phyloP scores from a whole-genome alignment of 768 basidiomycete genomes.

The Trametes meyenii region DNA sequence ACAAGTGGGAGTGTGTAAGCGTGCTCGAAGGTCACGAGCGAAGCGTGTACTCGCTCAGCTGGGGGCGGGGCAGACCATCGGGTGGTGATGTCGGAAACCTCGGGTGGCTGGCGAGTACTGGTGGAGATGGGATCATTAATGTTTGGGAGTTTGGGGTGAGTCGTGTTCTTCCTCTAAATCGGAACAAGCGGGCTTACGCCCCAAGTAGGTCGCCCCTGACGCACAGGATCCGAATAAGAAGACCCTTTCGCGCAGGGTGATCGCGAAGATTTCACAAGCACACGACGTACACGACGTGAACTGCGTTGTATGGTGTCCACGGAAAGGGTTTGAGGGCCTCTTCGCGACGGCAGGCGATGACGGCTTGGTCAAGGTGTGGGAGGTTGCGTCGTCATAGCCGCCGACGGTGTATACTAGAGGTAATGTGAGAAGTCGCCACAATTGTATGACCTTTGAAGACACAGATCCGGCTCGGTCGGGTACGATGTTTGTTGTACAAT shows the following conservation, averaged over 20 bases:
- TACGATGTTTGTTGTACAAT: no score
- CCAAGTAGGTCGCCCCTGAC: conserved; percentile 20
- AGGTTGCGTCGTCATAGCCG: conserved; percentile 30
- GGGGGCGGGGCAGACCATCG: conserved; percentile 48
- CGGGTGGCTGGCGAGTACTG: conserved; percentile 85
- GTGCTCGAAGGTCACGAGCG: conserved; percentile 69
- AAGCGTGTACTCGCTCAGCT: conserved; percentile 80
- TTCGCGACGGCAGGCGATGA: conserved; percentile 90
- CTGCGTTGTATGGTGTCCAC: conserved; percentile 79
- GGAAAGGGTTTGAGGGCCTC: conserved; percentile 61
- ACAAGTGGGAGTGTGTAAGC: conserved; percentile 64
- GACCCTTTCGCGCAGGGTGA: conserved; percentile 44
- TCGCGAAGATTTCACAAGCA: conserved; percentile 61
- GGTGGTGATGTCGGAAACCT: conserved; percentile 41
- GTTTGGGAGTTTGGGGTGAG: conserved; percentile 68
- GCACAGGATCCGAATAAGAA: conserved; percentile 16
- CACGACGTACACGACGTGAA: conserved; percentile 91
- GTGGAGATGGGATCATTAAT: conserved; percentile 82
- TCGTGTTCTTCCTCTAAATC: neutral
- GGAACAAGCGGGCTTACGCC: neutral
- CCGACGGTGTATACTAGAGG: neutral
- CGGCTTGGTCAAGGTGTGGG: conserved; percentile 82
- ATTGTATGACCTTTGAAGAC: neutral
- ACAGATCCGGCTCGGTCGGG: no score
- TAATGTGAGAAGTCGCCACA: neutral